Base-by-base conservation (phyloP, 78 protist genomes). In the Dictyostelium intermedium region DNA sequence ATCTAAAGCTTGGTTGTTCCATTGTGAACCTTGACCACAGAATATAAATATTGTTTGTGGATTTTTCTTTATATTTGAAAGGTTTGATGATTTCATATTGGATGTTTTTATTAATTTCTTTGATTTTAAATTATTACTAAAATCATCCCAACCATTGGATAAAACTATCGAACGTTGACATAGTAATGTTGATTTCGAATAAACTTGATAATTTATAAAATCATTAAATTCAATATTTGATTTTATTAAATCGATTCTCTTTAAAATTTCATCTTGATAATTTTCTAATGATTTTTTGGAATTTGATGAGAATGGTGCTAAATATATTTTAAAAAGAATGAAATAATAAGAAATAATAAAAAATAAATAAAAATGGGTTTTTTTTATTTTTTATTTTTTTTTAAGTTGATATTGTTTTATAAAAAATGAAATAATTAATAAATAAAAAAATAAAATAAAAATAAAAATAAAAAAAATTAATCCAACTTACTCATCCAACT, bases 21-120 rank as follows among this genome's bases (percentile, higher is more conserved):
- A 92, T 84, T 92, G 95, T 20, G 95, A 61, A 18, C 95, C 95
- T 78, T 92, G 95, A 34, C 95, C 95, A 78, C 87, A 83, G 35
- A 73, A 92, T 79, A 92, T 87, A 60, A 83, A 83, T 7, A 83
- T 47, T 56, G 66, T 39, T 27, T 7, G 14, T 50, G 92, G 56
- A 20, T 69, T 35, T 60, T n/a, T 72, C 32, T 41, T 34, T 13
- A 14, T 47, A 32, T 69, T 69, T 14, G 23, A 74, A 7, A 37
- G 45, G 2, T 37, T 74, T 74, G 63, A 53, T 16, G 63, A 16
- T 53, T 53, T 53, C 20, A 53, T 16, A 53, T 53, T 53, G 2
- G 63, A 8, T 18, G 50, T 74, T 37, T 14, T 39, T 5, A 74
- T 37, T 37, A 30, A 5, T 7, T 74, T 3, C 1, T 37, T 74